Evolutionary conservation across 2,329 filamentous ascomycete species (phyloP), one percentile per base, ranked within the genome.

Genomic region (Aspergillus transmontanensis): DNA sequence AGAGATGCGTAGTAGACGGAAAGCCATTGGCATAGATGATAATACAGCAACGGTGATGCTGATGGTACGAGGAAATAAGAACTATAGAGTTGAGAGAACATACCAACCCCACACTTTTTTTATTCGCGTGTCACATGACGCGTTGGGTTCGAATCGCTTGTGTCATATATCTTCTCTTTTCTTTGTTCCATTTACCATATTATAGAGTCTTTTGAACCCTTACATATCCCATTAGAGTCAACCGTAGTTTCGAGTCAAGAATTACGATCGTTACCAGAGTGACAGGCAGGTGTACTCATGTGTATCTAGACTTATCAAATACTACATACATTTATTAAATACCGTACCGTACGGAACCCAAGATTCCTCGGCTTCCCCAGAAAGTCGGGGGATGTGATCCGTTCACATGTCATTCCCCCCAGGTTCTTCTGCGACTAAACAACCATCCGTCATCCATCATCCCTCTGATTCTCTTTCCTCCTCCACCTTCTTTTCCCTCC

Each of bases 361-460:
- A 48, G 21, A 50, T 51, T 51, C 48, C 48, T 51, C 48, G 48
- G 48, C 48, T 58, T 53, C 57, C 61, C 63, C 65, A 65, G 63
- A 60, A 65, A 63, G 50, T 59, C 46, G 60, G 62, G 57, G 62
- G 39, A 46, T 30, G 60, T 30, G 60, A 21, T 39, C 32, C 48
- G 50, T 68, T 68, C 68, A 69, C 68, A 69, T 70, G 66, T 57
- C 66, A 69, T 54, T 50, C 30, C 43, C 7, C 23, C 55, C 50
- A 46, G 4, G 2, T 23, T 26, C 12, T 14, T 7, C n/a, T 11
- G 2, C 55, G 32, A 36, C 56, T 28, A 32, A 21, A 54, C 63
- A 36, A 62, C 30, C 50, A 46, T 55, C 60, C 14, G 43, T 30
- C 23, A 50, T 51, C 53, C 43, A 16, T 28, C 53, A 30, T 57